Percentiles rank a stretch among this genome's conserved stretches.
Evolutionary conservation across 805 yeast species (phyloP).

Genomic region (Saccharomycopsis guyanensis): DNA sequence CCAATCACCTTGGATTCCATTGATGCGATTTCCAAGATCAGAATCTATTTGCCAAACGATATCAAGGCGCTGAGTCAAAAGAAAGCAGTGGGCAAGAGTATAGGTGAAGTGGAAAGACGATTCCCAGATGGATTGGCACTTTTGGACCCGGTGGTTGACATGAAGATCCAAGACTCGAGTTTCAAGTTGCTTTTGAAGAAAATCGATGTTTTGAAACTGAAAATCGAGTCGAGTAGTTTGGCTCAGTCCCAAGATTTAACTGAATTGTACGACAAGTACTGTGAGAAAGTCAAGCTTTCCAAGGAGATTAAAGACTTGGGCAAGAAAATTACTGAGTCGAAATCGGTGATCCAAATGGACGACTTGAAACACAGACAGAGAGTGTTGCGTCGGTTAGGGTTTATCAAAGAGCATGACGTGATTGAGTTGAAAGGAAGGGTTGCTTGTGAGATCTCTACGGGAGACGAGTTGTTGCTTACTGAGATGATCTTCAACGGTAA

Average conservation of each 20-base stretch:
- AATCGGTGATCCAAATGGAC: conserved; percentile 87
- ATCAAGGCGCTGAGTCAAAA: conserved; percentile 56
- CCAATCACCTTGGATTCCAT: conserved; percentile 82
- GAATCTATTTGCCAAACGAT: conserved; percentile 74
- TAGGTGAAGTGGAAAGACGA: conserved; percentile 73
- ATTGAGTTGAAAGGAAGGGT: conserved; percentile 96
- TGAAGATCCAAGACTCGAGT: conserved; percentile 68
- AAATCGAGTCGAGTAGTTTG: conserved; percentile 62
- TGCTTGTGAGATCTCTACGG: conserved; percentile 92
- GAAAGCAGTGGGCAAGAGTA: conserved; percentile 57
- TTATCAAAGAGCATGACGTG: conserved; percentile 78
- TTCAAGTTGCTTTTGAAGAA: conserved; percentile 67
- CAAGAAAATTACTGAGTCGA: conserved; percentile 69
- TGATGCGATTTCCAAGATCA: conserved; percentile 64
- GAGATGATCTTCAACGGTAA: conserved; percentile 94
- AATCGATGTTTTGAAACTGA: conserved; percentile 74
- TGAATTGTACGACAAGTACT: conserved; percentile 58
- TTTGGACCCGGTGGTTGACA: conserved; percentile 83
- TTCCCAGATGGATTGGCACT: conserved; percentile 83
- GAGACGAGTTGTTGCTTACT: conserved; percentile 74
- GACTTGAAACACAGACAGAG: conserved; percentile 90
- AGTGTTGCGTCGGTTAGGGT: conserved; percentile 85
- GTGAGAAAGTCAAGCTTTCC: conserved; percentile 54
- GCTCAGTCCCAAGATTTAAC: conserved; percentile 51
- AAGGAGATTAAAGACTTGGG: conserved; percentile 51